Evolutionary conservation across 163 green algal species (phyloP).

Genomic region (Scenedesmus sp.): DNA sequence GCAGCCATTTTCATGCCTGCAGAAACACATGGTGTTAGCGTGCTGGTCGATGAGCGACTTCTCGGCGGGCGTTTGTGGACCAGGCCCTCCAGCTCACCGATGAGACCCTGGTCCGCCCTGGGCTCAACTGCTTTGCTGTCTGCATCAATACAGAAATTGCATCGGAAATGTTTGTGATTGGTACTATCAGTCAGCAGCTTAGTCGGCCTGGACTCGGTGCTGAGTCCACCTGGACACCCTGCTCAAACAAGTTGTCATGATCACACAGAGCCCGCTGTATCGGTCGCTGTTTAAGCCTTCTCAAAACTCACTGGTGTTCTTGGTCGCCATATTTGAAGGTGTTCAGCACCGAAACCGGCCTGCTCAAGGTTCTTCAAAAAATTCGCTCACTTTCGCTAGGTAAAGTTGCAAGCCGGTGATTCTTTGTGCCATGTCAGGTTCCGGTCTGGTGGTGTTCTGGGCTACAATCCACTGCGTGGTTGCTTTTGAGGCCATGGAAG

Average conservation of each 20-base stretch:
- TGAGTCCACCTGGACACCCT: neutral
- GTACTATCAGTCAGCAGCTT: neutral
- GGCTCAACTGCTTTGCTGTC: neutral
- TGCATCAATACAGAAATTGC: neutral
- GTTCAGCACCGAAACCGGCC: neutral
- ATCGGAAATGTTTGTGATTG: neutral
- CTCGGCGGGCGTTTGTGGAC: neutral
- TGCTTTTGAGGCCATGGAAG: neutral
- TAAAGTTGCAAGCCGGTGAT: slow-evolving; percentile 25
- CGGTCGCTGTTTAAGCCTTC: neutral
- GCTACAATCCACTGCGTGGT: neutral
- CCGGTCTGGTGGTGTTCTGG: neutral
- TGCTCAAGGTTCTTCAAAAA: slow-evolving; percentile 35
- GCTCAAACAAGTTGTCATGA: neutral
- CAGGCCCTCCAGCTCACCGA: neutral
- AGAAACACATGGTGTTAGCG: neutral
- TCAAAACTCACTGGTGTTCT: neutral
- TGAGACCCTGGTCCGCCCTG: neutral
- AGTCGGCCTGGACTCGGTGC: neutral
- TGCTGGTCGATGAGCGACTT: neutral
- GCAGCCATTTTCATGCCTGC: slow-evolving; percentile 47
- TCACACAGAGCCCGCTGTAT: neutral
- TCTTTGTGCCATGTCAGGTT: slow-evolving; percentile 19
- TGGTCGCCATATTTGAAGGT: slow-evolving; percentile 28
- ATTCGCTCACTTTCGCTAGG: slow-evolving; percentile 10